Conservation (phyloP, 495 filamentous ascomycete species). For the Aspergillus sclerotiicarbonarius region DNA sequence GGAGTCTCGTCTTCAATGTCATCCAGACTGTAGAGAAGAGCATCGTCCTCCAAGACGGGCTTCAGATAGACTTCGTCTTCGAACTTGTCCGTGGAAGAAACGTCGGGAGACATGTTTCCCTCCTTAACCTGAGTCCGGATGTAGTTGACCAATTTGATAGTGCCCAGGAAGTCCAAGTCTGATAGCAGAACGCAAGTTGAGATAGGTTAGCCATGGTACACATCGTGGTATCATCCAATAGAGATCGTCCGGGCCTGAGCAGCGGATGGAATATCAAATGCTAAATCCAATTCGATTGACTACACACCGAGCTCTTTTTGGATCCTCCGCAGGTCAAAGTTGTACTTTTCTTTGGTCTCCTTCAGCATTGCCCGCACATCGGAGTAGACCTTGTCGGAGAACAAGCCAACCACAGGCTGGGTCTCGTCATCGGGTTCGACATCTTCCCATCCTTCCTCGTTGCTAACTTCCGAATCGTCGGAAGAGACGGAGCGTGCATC, state of each 20-base stretch:
- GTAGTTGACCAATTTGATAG: conserved; percentile 84
- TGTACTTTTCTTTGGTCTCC: conserved; percentile 67
- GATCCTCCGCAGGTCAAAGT: conserved; percentile 69
- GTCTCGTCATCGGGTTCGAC: conserved; percentile 68
- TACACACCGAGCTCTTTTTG: conserved; percentile 61
- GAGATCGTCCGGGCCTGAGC: conserved; percentile 9
- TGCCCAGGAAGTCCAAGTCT: conserved; percentile 79
- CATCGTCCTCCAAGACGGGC: conserved; percentile 87
- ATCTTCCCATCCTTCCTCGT: conserved; percentile 81
- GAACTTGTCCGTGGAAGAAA: conserved; percentile 58
- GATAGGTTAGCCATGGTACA: conserved; percentile 20
- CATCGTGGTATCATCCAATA: conserved; percentile 2
- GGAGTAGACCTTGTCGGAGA: conserved; percentile 66
- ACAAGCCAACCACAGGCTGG: conserved; percentile 63
- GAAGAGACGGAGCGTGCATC: conserved; percentile 36
- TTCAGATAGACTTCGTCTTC: conserved; percentile 74
- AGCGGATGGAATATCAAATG: conserved; percentile 14
- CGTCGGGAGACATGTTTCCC: conserved; percentile 51
- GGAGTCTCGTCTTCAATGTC: conserved; percentile 54
- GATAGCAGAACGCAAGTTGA: neutral
- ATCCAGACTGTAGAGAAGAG: conserved; percentile 78
- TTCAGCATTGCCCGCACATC: conserved; percentile 65
- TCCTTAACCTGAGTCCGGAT: conserved; percentile 56
- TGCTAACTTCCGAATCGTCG: conserved; percentile 48
- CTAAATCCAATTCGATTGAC: conserved; percentile 11